Evolutionary conservation across 2,329 filamentous ascomycete genomes (phyloP).

Genomic region (Colletotrichum higginsianum): DNA sequence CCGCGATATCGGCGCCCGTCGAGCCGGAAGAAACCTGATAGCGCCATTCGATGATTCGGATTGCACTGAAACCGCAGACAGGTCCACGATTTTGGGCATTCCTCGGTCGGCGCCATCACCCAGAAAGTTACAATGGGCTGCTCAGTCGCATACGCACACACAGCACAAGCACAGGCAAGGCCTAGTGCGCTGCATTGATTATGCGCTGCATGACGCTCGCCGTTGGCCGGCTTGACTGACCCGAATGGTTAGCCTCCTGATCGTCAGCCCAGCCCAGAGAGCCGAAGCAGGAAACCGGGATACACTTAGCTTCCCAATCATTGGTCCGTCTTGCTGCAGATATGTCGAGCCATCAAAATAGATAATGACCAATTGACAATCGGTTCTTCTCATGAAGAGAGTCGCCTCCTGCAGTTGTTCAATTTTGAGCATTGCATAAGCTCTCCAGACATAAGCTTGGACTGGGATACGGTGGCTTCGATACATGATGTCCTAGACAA

Average conservation of each 20-base stretch:
- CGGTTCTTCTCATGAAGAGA: not conserved
- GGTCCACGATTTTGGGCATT: conserved; percentile 13
- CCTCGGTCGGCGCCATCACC: conserved; percentile 10
- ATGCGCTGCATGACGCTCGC: conserved; percentile 33
- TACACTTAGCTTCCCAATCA: conserved; percentile 3
- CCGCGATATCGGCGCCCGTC: conserved; percentile 39
- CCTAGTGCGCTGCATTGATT: conserved; percentile 39
- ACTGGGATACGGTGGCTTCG: conserved; percentile 17
- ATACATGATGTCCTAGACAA: conserved; percentile 1
- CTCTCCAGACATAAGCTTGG: conserved; percentile 34
- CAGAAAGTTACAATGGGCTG: conserved; percentile 6
- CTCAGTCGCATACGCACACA: conserved; percentile 4
- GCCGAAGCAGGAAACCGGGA: conserved; percentile 21
- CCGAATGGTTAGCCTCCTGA: conserved; percentile 9
- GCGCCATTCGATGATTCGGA: conserved; percentile 20
- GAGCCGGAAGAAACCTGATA: conserved; percentile 21
- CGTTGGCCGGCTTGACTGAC: conserved; percentile 17
- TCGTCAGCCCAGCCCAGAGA: conserved; percentile 27
- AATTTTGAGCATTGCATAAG: conserved; percentile 24
- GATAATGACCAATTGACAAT: conserved; percentile 18
- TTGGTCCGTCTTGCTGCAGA: conserved; percentile 13
- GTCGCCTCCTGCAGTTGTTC: not conserved
- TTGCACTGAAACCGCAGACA: conserved; percentile 31
- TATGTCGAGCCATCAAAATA: conserved; percentile 7
- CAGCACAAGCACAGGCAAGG: conserved; percentile 25